Evolutionary conservation across 306 rosid species (phyloP), one percentile per base, ranked within the genome.

Genomic region (Cucumis hystrix): DNA sequence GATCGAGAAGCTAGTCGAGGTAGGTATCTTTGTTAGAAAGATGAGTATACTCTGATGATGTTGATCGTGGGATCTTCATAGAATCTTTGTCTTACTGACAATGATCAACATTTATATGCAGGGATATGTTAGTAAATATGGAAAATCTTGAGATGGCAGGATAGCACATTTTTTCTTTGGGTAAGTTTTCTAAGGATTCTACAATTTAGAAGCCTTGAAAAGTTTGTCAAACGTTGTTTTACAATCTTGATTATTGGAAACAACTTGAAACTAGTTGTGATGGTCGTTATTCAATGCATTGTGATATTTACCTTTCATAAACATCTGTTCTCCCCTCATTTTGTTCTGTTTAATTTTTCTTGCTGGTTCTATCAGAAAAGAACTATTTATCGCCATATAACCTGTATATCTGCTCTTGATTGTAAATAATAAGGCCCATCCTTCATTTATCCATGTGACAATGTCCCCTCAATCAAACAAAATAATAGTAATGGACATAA

Each of bases 121-220:
- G 99, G 99, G 93, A 80, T 95, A 95, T 83, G 90, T 90, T 64
- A 87, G 81, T 77, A 95, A 91, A 88, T 90, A 90, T 87, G 90
- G 97, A 30, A 95, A 92, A 81, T 79, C 90, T 61, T 89, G 90
- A 94, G 85, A 80, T 81, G 84, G 83, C 58, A 70, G 83, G 79
- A 80, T 61, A 52, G 69, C 79, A 83, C 80, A 73, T 82, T 71
- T 80, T 76, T 79, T 77, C 14, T 80, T 77, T 47, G 83, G 95
- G 89, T 83, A 84, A 90, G 84, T 83, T 89, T 83, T 72, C 76
- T 83, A 78, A 55, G 59, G 82, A 80, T 79, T 82, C 81, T 67
- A 52, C 59, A 71, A 49, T 71, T 69, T 41, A 69, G 75, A 71
- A 49, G 76, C n/a, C 76, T 71, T 71, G 59, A 25, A 71, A 60